Percentiles rank a stretch among this genome's conserved stretches.
phyloP scores from a whole-genome alignment of 1,284 basidiomycete genomes.

The Leccinum pallidistipes region DNA sequence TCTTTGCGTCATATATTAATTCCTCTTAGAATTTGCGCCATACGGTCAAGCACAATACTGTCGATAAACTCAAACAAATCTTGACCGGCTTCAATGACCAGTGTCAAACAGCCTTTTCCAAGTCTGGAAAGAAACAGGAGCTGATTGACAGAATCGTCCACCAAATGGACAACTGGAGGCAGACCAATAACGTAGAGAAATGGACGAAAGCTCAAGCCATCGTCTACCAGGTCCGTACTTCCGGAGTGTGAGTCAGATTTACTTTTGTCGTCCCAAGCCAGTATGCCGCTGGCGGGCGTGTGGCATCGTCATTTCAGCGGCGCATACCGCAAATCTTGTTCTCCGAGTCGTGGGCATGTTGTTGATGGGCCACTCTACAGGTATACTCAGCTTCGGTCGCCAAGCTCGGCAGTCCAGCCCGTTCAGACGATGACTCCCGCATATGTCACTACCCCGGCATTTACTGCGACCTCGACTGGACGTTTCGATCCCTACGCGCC shows the following conservation, averaged over 20 bases:
- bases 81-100: slow-evolving; percentile 72
- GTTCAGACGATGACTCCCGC: slow-evolving; percentile 20
- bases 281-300: slow-evolving; percentile 8
- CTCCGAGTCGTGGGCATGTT: slow-evolving; percentile 5
- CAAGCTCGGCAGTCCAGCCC: slow-evolving; percentile 29
- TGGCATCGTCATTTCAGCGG: slow-evolving; percentile 12
- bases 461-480: slow-evolving; percentile 29
- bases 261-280: slow-evolving; percentile 8
- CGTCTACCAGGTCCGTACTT: slow-evolving; percentile 57
- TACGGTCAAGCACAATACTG: slow-evolving; percentile 57
- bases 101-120: slow-evolving; percentile 63
- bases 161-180: slow-evolving; percentile 60
- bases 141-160: slow-evolving; percentile 69
- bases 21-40: slow-evolving; percentile 45
- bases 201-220: slow-evolving; percentile 67
- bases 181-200: slow-evolving; percentile 52
- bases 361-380: slow-evolving; percentile 22
- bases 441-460: slow-evolving; percentile 25
- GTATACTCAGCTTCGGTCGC: slow-evolving; percentile 27
- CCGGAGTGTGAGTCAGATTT: slow-evolving; percentile 55
- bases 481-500: slow-evolving; percentile 68
- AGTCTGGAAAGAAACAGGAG: slow-evolving; percentile 83
- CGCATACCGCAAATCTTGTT: slow-evolving; percentile 5
- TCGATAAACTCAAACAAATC: slow-evolving; percentile 79
- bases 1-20: slow-evolving; percentile 17